A percentile compares a stretch with the other conserved stretches of the same genome.
phyloP scores from a whole-genome alignment of 129 eudicot genomes.

The Centrapalus pauciflorus region DNA sequence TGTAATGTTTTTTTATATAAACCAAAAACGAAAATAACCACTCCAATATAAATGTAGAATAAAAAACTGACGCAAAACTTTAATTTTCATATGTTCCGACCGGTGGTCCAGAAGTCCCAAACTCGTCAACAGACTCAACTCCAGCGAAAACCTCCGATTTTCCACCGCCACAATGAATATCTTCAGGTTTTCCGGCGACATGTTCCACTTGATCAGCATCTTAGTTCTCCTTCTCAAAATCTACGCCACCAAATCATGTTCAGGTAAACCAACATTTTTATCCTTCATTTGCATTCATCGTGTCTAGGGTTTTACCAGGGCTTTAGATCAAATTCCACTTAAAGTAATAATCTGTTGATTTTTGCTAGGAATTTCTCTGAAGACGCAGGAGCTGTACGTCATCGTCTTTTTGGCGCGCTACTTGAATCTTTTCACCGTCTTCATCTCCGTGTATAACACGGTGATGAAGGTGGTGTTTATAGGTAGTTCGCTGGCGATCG shows the following conservation, averaged over 20 bases:
- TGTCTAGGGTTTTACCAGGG: constrained; percentile 16
- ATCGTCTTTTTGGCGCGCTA: constrained; percentile 66
- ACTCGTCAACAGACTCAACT: background rate
- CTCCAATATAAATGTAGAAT: background rate
- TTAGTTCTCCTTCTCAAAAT: constrained; percentile 85
- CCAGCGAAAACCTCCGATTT: background rate
- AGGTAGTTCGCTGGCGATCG: constrained; percentile 57
- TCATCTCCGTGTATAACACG: constrained; percentile 62
- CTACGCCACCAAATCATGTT: constrained; percentile 83
- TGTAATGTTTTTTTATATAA: no score
- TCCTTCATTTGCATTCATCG: background rate
- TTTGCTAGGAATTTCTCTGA: constrained; percentile 62
- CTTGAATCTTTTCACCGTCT: constrained; percentile 64
- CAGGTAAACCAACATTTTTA: constrained; percentile 36
- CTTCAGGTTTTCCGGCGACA: constrained; percentile 81
- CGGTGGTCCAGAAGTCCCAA: background rate
- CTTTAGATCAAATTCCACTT: background rate
- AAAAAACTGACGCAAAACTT: background rate
- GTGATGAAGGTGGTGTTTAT: constrained; percentile 73
- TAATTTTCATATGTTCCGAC: background rate
- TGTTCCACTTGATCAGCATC: constrained; percentile 72
- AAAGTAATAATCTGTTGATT: background rate
- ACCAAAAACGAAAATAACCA: no score
- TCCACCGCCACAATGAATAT: constrained; percentile 50
- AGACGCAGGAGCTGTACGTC: constrained; percentile 85